Base-by-base conservation (phyloP, 129 eudicot genomes). In the Helianthus annuus region DNA sequence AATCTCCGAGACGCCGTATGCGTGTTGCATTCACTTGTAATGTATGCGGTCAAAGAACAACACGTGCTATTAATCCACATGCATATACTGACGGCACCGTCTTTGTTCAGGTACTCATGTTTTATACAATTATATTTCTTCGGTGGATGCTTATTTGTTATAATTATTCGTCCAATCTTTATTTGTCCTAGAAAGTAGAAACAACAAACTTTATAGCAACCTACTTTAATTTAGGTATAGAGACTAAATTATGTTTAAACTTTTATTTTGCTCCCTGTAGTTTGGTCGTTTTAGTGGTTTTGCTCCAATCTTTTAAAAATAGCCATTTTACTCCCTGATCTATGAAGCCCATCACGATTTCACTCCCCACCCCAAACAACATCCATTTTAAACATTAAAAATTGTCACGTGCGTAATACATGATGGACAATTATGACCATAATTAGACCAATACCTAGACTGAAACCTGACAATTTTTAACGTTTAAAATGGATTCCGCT, bases 11-110 rank as follows among this genome's bases (percentile, higher is more conserved):
- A 16, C 64, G 64, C 5, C 74, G 64, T 22, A 55, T 70, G 74
- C 74, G 74, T 38, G 74, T 70, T 53, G 64, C 74, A 7, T 70
- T 70, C 36, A 70, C 74, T 16, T 70, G 74, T 70, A 70, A 70
- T 39, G 64, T 70, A 10, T 70, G 74, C 54, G 64, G 74, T 53
- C 64, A 70, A 39, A 70, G 74, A 24, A 70, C 74, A 39, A 70
- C 74, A 14, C 74, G 74, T 3, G 74, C 74, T 54, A 70, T 70
- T 19, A 70, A 70, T 70, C 74, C 74, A 7, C 74, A 70, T 52
- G 74, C 74, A 3, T 70, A 70, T 38, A 54, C 74, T 2, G 74
- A 55, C 34, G 74, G 74, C 39, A 54, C 64, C 51, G 74, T 70
- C 3, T 70, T 70, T 54, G 74, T 70, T 46, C 74, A 70, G 64